Base-by-base conservation (phyloP, 1,284 basidiomycete genomes). In the Kwoniella shivajii region DNA sequence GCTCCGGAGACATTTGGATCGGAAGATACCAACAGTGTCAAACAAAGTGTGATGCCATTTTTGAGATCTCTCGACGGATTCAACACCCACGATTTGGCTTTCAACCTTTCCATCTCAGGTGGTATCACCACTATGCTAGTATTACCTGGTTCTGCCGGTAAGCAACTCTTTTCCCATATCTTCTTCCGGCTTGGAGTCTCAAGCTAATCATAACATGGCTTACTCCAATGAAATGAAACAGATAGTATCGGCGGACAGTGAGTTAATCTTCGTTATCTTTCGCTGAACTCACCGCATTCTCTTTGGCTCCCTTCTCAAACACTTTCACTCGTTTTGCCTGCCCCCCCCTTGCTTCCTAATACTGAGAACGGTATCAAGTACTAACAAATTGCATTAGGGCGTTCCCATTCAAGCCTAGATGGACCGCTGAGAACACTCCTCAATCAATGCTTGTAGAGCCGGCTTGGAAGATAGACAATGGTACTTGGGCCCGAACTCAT, bases 1-100 rank as follows among this genome's bases (percentile, higher is more conserved):
- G 71, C 83, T 1, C 90, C 90, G 0, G 68, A 78, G 16, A 77
- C 85, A 26, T 60, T 68, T 22, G 86, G 86, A 75, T 56, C 63
- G 2, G 64, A 66, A 41, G 79, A 81, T 57, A 74, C 70, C 51
- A 80, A 80, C 69, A 75, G 73, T 29, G 45, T 71, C 54, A 74
- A 80, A 63, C 67, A 62, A 11, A 64, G 79, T 11, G 67, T 77
- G 55, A 73, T 77, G 10, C 82, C 82, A 2, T 81, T 77, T 71
- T 75, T 83, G 1, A 76, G 81, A 27, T 79, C 78, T 11, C 70
- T 82, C 36, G 82, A 83, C 60, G 81, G 77, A 3, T 75, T 83
- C 69, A 82, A 83, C 67, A 84, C 81, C 2, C 81, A 82, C 57
- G 82, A 82, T 55, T 50, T 57, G 20, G 77, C 80, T 5, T 80